phyloP scores from a whole-genome alignment of 2,329 filamentous ascomycete genomes.

The Epichloe aotearoae region DNA sequence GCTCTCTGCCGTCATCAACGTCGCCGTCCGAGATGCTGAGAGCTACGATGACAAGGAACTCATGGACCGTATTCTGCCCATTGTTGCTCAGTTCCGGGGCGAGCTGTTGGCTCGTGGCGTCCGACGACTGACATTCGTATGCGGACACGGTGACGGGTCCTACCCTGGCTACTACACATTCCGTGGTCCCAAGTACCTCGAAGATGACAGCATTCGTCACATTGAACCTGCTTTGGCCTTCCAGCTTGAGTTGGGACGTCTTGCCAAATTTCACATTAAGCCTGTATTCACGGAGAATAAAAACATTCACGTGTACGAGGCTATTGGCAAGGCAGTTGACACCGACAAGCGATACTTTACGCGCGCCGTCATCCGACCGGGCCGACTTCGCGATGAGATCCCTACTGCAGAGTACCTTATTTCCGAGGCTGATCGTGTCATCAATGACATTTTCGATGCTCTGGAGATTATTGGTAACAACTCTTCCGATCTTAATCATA shows the following conservation, averaged over 20 bases:
- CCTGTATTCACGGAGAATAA: slow-evolving; percentile 98
- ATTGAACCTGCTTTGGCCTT: slow-evolving; percentile 93
- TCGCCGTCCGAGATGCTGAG: slow-evolving; percentile 83
- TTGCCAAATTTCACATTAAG: slow-evolving; percentile 96
- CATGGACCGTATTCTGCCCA: slow-evolving; percentile 56
- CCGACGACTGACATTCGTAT: slow-evolving; percentile 90
- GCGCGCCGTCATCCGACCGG: slow-evolving; percentile 85
- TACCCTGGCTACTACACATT: slow-evolving; percentile 98
- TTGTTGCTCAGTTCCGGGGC: slow-evolving; percentile 70
- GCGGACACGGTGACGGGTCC: slow-evolving; percentile 82
- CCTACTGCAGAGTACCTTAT: slow-evolving; percentile 98
- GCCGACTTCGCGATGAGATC: slow-evolving; percentile 90
- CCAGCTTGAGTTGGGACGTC: slow-evolving; percentile 89
- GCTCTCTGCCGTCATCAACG: slow-evolving; percentile 81
- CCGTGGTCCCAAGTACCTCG: slow-evolving; percentile 77
- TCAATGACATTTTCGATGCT: slow-evolving; percentile 96
- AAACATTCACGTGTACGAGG: slow-evolving; percentile 98
- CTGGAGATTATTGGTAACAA: slow-evolving; percentile 98
- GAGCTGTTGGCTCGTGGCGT: slow-evolving; percentile 73
- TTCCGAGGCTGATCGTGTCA: slow-evolving; percentile 87
- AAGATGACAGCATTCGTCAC: slow-evolving; percentile 94
- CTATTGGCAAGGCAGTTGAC: slow-evolving; percentile 84
- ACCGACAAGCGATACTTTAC: slow-evolving; percentile 98
- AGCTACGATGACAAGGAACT: slow-evolving; percentile 70
- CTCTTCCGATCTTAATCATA: slow-evolving; percentile 97